Evolutionary conservation across 768 basidiomycete genomes (phyloP).

Genomic region (Stropharia rugosoannulata): DNA sequence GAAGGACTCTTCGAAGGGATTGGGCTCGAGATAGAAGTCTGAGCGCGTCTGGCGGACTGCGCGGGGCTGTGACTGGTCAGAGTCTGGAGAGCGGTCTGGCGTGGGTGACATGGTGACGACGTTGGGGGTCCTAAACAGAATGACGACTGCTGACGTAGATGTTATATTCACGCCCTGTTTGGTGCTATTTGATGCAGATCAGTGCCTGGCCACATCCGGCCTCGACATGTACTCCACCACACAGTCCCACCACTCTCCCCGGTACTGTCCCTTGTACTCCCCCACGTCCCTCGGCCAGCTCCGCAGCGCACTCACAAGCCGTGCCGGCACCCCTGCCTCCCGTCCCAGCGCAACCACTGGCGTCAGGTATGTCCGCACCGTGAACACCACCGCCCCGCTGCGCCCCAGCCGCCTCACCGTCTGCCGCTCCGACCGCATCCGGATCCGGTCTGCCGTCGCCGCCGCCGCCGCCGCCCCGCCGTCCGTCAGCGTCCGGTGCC

Average conservation of each 20-base stretch:
- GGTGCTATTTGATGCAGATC: conserved; percentile 35
- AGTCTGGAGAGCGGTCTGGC: conserved; percentile 31
- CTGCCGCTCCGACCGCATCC: conserved; percentile 65
- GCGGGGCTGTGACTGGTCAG: conserved; percentile 21
- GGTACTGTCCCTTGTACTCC: conserved; percentile 41
- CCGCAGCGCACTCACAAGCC: conserved; percentile 61
- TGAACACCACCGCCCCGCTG: conserved; percentile 67
- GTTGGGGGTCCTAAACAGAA: conserved; percentile 37
- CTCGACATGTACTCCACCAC: conserved; percentile 37
- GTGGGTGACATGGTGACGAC: conserved; percentile 41
- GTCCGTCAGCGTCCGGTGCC: conserved; percentile 17
- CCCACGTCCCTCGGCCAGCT: conserved; percentile 67
- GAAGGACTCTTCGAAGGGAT: conserved; percentile 96
- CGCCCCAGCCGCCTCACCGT: conserved; percentile 61
- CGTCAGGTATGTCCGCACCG: conserved; percentile 64
- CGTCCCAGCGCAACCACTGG: conserved; percentile 48
- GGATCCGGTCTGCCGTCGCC: conserved; percentile 43
- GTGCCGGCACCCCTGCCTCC: conserved; percentile 59
- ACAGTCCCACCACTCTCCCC: conserved; percentile 29
- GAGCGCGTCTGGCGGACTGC: conserved; percentile 46
- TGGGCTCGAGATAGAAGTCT: conserved; percentile 79
- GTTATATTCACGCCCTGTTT: conserved; percentile 43
- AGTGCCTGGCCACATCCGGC: conserved; percentile 16
- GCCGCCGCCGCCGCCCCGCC: conserved; percentile 6
- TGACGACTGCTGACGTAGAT: conserved; percentile 54